Conservation (phyloP, 805 yeast species). For the Yarrowia sp. region DNA sequence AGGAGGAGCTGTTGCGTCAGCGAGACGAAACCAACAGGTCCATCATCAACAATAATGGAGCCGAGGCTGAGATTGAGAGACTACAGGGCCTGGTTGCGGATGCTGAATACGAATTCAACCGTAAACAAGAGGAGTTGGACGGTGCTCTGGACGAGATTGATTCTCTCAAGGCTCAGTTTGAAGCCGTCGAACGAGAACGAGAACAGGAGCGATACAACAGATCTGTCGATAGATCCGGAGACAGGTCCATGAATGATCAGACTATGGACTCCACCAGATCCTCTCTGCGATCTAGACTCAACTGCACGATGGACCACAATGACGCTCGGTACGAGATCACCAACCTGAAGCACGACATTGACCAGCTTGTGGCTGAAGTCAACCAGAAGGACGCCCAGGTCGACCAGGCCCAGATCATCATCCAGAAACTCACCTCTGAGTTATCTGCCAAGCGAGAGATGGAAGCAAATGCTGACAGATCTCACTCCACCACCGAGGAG, state of each 20-base stretch:
- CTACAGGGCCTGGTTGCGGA: constrained; percentile 10
- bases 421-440: constrained; percentile 27
- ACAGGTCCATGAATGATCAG: constrained; percentile 11
- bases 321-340: constrained; percentile 21
- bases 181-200: neutral
- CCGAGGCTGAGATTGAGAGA: constrained; percentile 29
- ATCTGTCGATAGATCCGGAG: constrained; percentile 3
- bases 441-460: constrained; percentile 29
- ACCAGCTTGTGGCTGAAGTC: constrained; percentile 26
- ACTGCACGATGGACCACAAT: constrained; percentile 20
- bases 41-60: constrained; percentile 8
- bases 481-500: constrained; percentile 11
- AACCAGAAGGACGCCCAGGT: constrained; percentile 26
- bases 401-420: constrained; percentile 21
- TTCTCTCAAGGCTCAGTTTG: constrained; percentile 21
- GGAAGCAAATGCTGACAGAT: constrained; percentile 4
- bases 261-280: constrained; percentile 21
- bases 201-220: constrained; percentile 19
- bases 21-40: constrained; percentile 25
- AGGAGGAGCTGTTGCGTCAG: constrained; percentile 7
- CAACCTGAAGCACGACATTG: constrained; percentile 19
- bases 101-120: constrained; percentile 24
- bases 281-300: neutral
- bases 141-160: constrained; percentile 34
- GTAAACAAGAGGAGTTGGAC: constrained; percentile 33